Percentiles rank a stretch among this genome's conserved stretches.
Conservation (phyloP, 805 yeast genomes). For the Yarrowia sp. region DNA sequence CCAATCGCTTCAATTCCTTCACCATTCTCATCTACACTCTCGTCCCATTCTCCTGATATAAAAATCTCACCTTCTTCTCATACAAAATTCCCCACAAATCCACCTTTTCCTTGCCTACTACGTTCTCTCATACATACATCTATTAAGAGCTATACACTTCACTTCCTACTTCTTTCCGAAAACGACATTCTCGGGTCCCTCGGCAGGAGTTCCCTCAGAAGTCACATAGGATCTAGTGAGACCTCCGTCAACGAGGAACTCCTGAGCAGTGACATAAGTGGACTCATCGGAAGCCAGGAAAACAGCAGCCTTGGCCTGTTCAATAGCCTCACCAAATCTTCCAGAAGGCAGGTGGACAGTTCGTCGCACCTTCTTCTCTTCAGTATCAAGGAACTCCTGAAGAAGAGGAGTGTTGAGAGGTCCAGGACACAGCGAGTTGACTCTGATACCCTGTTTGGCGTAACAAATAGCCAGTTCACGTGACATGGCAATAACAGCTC, state of each 20-base stretch:
- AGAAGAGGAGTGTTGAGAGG: conserved; percentile 62
- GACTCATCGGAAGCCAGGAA: conserved; percentile 54
- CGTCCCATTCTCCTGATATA: too few species aligned
- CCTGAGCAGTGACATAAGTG: conserved; percentile 59
- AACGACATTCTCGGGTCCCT: conserved; percentile 35
- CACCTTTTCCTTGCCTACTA: background rate
- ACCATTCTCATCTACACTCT: too few species aligned
- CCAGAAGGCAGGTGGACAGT: conserved; percentile 50
- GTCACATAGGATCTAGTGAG: conserved; percentile 39
- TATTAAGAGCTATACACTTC: background rate
- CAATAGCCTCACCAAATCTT: conserved; percentile 64
- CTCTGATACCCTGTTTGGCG: conserved; percentile 55
- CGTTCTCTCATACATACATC: background rate
- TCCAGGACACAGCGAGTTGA: conserved; percentile 59
- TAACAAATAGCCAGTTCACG: conserved; percentile 55
- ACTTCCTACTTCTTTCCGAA: conserved; percentile 31
- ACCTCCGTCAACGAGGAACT: conserved; percentile 60
- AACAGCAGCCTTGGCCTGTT: conserved; percentile 58
- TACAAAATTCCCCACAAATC: too few species aligned
- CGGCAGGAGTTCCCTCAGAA: conserved; percentile 33
- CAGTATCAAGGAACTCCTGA: conserved; percentile 52
- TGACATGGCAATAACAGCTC: conserved; percentile 42
- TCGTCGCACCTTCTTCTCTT: conserved; percentile 49
- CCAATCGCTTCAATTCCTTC: too few species aligned
- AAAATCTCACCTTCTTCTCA: too few species aligned